These are phyloP conservation scores for Solanum habrochaites DNA, from an alignment of 257 asterid genomes.

Conservation along the genomic window DNA sequence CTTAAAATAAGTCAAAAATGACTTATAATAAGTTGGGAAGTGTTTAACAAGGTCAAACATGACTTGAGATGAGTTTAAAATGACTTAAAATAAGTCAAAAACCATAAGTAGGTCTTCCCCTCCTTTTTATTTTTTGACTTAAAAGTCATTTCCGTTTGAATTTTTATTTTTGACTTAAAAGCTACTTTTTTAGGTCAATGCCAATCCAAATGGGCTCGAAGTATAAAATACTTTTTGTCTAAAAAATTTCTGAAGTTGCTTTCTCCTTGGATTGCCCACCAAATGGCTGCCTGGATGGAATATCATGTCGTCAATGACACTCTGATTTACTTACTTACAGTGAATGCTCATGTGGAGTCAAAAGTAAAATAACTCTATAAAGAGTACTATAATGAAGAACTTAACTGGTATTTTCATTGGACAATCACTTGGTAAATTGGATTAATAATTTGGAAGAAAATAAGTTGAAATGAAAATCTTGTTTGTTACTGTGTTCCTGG, in stretches of 20 bases:
- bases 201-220: too few relatives aligned
- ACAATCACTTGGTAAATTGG: neutral
- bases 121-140: too few relatives aligned
- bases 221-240: neutral
- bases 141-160: too few relatives aligned
- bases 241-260: neutral
- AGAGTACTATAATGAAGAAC: neutral
- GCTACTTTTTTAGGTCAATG: too few relatives aligned
- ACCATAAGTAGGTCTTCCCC: too few relatives aligned
- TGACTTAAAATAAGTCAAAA: too few relatives aligned
- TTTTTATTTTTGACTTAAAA: too few relatives aligned
- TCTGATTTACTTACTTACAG: neutral
- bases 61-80: too few relatives aligned
- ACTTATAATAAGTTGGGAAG: too few relatives aligned
- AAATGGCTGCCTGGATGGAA: neutral
- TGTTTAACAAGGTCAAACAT: too few relatives aligned
- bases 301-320: neutral
- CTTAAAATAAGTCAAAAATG: too few relatives aligned
- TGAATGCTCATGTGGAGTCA: neutral
- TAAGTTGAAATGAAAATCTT: neutral
- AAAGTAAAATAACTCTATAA: neutral
- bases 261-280: neutral
- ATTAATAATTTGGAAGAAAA: neutral
- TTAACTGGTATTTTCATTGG: neutral
- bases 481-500: neutral